A percentile compares a stretch with the other conserved stretches of the same genome.
phyloP scores from a whole-genome alignment of 345 rosid genomes.

The Populus alba region DNA sequence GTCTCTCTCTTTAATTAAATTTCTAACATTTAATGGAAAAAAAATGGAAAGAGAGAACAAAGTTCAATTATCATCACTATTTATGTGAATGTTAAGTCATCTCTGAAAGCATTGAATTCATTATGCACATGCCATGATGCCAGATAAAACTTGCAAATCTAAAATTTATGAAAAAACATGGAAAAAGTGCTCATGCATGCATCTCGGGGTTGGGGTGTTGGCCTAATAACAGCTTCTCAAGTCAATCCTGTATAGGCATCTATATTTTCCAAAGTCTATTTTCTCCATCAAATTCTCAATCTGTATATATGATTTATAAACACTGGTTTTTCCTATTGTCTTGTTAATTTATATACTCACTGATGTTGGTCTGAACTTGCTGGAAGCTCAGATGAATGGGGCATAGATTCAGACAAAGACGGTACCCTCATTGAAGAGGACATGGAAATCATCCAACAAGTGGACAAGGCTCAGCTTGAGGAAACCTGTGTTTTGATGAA shows the following conservation, averaged over 20 bases:
- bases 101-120: no score
- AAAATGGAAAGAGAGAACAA: neutral
- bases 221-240: neutral
- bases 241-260: neutral
- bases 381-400: constrained; percentile 24
- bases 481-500: constrained; percentile 65
- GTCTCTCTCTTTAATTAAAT: neutral
- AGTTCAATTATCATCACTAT: neutral
- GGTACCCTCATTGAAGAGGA: constrained; percentile 24
- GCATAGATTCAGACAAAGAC: constrained; percentile 7
- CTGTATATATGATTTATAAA: neutral
- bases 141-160: neutral
- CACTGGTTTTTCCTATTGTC: neutral
- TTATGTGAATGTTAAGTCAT: neutral
- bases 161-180: no score
- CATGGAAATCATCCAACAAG: constrained; percentile 26
- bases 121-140: neutral
- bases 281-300: neutral
- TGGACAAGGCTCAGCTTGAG: constrained; percentile 40
- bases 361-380: constrained; percentile 20
- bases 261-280: neutral
- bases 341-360: neutral
- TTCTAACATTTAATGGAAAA: neutral
- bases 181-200: no score
- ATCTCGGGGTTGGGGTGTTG: neutral